Base-by-base conservation (phyloP, 1,139 yeast genomes). In the Taphrina flavorubra region DNA sequence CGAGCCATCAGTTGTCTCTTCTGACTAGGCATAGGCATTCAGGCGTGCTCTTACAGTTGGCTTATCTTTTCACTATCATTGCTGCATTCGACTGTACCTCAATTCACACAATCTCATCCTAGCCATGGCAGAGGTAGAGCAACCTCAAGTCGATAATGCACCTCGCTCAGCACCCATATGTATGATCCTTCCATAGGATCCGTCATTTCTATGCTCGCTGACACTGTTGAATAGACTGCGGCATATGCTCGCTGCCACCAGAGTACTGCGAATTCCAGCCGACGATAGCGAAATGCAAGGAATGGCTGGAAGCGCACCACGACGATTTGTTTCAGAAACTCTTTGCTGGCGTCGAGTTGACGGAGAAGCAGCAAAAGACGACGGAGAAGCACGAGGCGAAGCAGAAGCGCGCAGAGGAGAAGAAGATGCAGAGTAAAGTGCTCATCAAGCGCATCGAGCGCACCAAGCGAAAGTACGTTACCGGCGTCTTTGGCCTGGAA, bases 261-360 rank as follows among this genome's bases (percentile, higher is more conserved):
- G 62, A 78, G 79, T 92, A 87, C 79, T 92, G 99, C 80, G 98
- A 92, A 77, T 92, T 92, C 77, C 96, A 97, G 14, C 89, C 90
- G 62, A 83, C 87, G 51, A 83, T 89, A 78, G 88, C 87, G 76
- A 86, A 91, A 76, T 92, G 99, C 80, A 90, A 88, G 75, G 87
- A 84, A 51, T 92, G 97, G 97, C 83, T 92, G 57, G 81, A 84
- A 70, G 85, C 83, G 56, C 81, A 82, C 67, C 83, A 91, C 73
- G 78, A 82, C 1, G 88, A 84, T 14, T 76, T 88, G 59, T 92
- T 78, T 76, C 81, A 83, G 61, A 78, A 83, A 73, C 79, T 90
- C 65, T 91, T 92, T 78, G 81, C 86, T 8, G 87, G 82, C 20
- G 73, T 72, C 14, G 72, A 77, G 86, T 92, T 68, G 88, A 88